These are phyloP conservation scores for Fragaria nilgerrensis DNA, from an alignment of 306 rosid species.

Conservation along the genomic window DNA sequence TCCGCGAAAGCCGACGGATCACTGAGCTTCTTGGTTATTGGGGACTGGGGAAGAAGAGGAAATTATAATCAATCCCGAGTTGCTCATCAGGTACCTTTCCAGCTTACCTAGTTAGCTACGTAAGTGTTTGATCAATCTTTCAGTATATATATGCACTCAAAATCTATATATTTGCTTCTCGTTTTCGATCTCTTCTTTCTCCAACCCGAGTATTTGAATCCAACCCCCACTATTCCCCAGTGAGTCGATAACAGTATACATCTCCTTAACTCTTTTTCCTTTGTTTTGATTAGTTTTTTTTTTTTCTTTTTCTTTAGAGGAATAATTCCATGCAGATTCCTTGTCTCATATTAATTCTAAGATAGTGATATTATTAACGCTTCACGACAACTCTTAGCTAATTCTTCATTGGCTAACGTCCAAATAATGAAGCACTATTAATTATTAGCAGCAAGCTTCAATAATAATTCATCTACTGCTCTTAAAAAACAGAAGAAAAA, in stretches of 20 bases:
- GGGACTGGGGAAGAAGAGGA: slow-evolving; percentile 83
- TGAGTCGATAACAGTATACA: neutral
- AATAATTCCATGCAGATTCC: slow-evolving; percentile 7
- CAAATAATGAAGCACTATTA: neutral
- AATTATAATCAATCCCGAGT: slow-evolving; percentile 55
- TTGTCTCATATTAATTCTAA: neutral
- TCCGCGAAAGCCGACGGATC: slow-evolving; percentile 28
- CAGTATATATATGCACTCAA: neutral
- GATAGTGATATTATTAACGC: neutral
- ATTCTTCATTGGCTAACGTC: neutral
- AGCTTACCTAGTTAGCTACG: neutral
- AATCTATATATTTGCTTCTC: neutral
- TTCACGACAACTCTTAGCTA: neutral
- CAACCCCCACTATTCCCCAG: neutral
- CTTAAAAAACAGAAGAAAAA: too few species aligned
- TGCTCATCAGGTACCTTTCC: slow-evolving; percentile 46
- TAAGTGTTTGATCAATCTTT: neutral
- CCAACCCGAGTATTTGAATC: neutral
- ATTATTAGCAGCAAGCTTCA: neutral
- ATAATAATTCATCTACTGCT: neutral
- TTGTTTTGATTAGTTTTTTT: neutral
- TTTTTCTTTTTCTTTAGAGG: neutral
- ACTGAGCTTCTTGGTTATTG: slow-evolving; percentile 53
- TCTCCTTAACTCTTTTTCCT: neutral
- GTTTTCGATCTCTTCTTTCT: neutral